A percentile compares a stretch with the other conserved stretches of the same genome.
These are phyloP conservation scores for Ogataea nitratoaversa DNA, from an alignment of 805 yeast genomes.

Conservation along the genomic window DNA sequence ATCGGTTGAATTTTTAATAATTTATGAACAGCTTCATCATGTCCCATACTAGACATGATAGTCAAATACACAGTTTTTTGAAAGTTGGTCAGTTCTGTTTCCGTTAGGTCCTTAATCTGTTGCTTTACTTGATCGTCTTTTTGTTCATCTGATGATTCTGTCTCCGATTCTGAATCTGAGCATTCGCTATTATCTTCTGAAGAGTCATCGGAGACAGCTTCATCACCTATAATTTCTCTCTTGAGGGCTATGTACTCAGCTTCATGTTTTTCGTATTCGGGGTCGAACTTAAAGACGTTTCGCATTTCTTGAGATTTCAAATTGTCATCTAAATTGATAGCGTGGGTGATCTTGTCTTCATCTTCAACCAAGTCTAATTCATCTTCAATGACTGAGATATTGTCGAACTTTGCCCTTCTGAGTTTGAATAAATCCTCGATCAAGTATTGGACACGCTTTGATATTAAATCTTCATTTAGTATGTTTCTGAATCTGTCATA, in stretches of 20 bases:
- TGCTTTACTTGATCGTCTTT: slow-evolving; percentile 19
- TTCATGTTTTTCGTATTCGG: slow-evolving; percentile 47
- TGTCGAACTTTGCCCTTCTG: slow-evolving; percentile 41
- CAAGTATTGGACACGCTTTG: slow-evolving; percentile 38
- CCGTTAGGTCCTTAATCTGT: slow-evolving; percentile 63
- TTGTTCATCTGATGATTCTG: slow-evolving; percentile 20
- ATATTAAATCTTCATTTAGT: slow-evolving; percentile 50
- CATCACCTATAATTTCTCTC: slow-evolving; percentile 43
- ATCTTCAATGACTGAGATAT: slow-evolving; percentile 36
- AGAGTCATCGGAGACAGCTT: slow-evolving; percentile 22
- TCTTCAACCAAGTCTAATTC: slow-evolving; percentile 61
- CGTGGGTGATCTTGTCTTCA: slow-evolving; percentile 56
- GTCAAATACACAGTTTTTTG: slow-evolving; percentile 79
- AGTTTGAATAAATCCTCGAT: slow-evolving; percentile 50
- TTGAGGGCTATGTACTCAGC: slow-evolving; percentile 39
- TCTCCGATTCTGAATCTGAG: slow-evolving; percentile 13
- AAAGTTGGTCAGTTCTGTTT: slow-evolving; percentile 54
- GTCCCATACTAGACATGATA: slow-evolving; percentile 83
- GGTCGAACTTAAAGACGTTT: slow-evolving; percentile 47
- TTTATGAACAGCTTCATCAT: slow-evolving; percentile 92
- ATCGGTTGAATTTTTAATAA: slow-evolving; percentile 47
- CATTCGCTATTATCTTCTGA: slow-evolving; percentile 18
- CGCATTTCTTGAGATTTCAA: slow-evolving; percentile 43
- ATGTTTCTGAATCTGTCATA: slow-evolving; percentile 58
- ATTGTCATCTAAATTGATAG: slow-evolving; percentile 49